Evolutionary conservation across 2,329 filamentous ascomycete genomes (phyloP).

Genomic region (Aspergillus sp.): DNA sequence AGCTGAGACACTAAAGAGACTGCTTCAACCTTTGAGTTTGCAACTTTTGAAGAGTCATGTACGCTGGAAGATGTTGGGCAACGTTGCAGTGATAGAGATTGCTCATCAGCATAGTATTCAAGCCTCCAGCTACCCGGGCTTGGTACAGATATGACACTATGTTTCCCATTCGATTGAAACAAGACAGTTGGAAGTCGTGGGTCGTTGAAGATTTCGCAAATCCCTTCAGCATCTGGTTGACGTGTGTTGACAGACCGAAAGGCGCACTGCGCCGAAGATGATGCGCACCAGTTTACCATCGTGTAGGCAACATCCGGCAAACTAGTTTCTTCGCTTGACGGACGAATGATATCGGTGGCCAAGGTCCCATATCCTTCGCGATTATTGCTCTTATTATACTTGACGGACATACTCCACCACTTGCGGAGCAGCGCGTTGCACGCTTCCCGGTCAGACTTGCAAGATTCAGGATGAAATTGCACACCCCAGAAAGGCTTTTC

Average conservation of each 20-base stretch:
- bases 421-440: conserved; percentile 63
- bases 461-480: conserved; percentile 91
- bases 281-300: conserved; percentile 34
- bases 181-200: conserved; percentile 33
- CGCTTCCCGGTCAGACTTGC: conserved; percentile 66
- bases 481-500: conserved; percentile 77
- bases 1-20: conserved; percentile 25
- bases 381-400: conserved; percentile 55
- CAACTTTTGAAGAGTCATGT: neutral
- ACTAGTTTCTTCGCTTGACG: conserved; percentile 15
- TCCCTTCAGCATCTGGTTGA: conserved; percentile 29
- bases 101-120: conserved; percentile 31
- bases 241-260: conserved; percentile 25
- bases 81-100: conserved; percentile 25
- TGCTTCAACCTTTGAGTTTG: conserved; percentile 14
- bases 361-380: conserved; percentile 23
- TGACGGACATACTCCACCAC: conserved; percentile 69
- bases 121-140: conserved; percentile 38
- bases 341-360: conserved; percentile 20
- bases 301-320: conserved; percentile 49
- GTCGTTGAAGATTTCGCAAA: conserved; percentile 36
- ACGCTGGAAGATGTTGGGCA: conserved; percentile 6
- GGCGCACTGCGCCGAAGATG: conserved; percentile 26
- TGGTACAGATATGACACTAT: conserved; percentile 37
- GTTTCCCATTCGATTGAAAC: conserved; percentile 46